These are phyloP conservation scores for Raphanus raphanistrum DNA, from an alignment of 345 rosid genomes.

Conservation along the genomic window DNA sequence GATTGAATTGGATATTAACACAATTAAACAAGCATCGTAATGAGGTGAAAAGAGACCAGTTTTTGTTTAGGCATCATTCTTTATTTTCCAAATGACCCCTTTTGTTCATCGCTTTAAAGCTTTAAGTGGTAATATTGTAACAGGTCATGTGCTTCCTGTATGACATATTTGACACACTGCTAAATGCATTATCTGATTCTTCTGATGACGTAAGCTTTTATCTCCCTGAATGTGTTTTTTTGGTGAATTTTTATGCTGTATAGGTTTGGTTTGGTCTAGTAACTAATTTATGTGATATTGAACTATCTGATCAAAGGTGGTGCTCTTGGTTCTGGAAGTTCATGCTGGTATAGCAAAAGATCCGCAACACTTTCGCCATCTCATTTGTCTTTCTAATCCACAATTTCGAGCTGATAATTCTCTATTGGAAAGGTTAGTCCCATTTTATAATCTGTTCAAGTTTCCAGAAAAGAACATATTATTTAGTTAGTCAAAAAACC, in stretches of 20 bases:
- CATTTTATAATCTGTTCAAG: constrained; percentile 9
- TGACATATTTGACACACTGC: constrained; percentile 85
- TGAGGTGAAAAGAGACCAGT: constrained; percentile 54
- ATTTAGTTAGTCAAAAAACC: constrained; percentile 21
- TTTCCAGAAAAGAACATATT: constrained; percentile 10
- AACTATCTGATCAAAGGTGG: constrained; percentile 58
- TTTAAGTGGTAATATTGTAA: constrained; percentile 16
- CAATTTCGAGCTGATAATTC: constrained; percentile 78
- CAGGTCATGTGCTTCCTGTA: constrained; percentile 79
- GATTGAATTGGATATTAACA: constrained; percentile 91
- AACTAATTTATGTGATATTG: constrained; percentile 1
- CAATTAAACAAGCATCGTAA: constrained; percentile 76
- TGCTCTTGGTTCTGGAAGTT: constrained; percentile 92
- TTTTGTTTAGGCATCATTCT: constrained; percentile 13
- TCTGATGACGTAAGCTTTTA: constrained; percentile 72
- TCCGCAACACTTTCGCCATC: constrained; percentile 85
- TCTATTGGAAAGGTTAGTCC: constrained; percentile 85
- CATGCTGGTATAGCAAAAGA: constrained; percentile 98
- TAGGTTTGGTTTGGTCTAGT: constrained; percentile 8
- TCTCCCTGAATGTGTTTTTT: constrained; percentile 2
- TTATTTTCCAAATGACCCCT: not conserved
- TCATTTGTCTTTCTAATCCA: constrained; percentile 85
- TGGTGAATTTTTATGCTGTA: not conserved
- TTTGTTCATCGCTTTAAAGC: not conserved
- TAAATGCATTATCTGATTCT: constrained; percentile 86